These are phyloP conservation scores for Corylus heterophylla DNA, from an alignment of 306 rosid species.

Conservation along the genomic window DNA sequence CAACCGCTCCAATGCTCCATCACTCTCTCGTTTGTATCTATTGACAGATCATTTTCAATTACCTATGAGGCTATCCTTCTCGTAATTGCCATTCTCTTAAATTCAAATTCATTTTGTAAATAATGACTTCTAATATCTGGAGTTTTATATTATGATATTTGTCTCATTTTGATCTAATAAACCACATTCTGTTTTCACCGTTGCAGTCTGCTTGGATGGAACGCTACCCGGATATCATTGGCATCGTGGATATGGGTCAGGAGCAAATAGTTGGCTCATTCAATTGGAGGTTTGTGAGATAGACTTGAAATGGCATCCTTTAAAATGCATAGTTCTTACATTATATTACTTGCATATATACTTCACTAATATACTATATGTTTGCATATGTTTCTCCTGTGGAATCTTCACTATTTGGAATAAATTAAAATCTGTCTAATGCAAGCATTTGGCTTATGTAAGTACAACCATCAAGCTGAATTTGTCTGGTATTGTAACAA, in stretches of 20 bases:
- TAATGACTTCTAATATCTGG: conserved; percentile 12
- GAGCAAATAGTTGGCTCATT: conserved; percentile 84
- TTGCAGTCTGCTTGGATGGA: conserved; percentile 93
- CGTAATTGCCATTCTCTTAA: neutral
- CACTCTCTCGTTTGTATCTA: neutral
- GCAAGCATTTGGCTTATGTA: neutral
- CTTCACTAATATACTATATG: neutral
- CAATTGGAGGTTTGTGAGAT: conserved; percentile 83
- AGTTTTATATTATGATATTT: neutral
- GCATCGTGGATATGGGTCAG: conserved; percentile 85
- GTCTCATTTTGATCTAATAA: conserved; percentile 22
- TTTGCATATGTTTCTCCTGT: neutral
- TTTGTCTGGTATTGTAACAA: neutral
- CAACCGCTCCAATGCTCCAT: neutral
- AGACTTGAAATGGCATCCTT: neutral
- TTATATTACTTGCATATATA: neutral
- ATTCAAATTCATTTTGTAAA: neutral
- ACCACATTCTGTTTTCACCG: conserved; percentile 1
- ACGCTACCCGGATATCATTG: conserved; percentile 88
- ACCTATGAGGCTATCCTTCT: neutral
- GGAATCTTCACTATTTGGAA: neutral
- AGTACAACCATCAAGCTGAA: neutral
- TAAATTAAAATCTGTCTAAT: neutral
- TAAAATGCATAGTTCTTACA: neutral
- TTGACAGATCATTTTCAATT: neutral